Evolutionary conservation across 164 flowering plant species (phyloP), one percentile per base, ranked within the genome.

Genomic region (Aristolochia californica): DNA sequence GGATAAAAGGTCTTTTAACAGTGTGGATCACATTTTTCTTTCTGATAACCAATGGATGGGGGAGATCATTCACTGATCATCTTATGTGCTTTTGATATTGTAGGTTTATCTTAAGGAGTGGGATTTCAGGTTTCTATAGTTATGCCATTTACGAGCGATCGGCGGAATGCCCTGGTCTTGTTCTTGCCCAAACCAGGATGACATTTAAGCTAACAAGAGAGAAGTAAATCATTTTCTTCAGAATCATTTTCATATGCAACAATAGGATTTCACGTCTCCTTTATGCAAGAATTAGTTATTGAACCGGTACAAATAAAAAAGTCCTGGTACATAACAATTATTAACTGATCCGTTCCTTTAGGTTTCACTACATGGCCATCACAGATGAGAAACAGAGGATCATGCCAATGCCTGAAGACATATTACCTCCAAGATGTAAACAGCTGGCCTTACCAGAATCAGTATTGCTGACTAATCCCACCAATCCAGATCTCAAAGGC

Each of bases 331-430:
- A n/a, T n/a, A 34, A 34, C 40, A 34, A 12, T 5, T 28, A 28
- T 12, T 34, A 34, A 34, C 10, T 34, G 7, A 28, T 9, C 7
- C 10, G 9, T 7, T 8, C 10, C 40, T 34, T 34, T 45, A 82
- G 84, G 68, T 79, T 82, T 52, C 79, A 77, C 18, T 82, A 82
- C 66, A 79, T 82, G 87, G 87, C 87, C 40, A 74, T 79, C 43
- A 57, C 84, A 30, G 83, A 82, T 57, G 71, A 71, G 26, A 77
- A 74, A 57, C 83, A 82, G 60, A 63, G 78, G 57, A 66, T 74
- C 62, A 82, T 82, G 87, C 87, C 83, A 25, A 69, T 71, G 71
- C 79, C 77, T 18, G 73, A 74, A 57, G 83, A 79, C 68, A 24
- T 70, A 25, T 65, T 61, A 44, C 76, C 71, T 2, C 62, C 18